Percentiles rank a stretch among this genome's conserved stretches.
Conservation (phyloP, 1,284 basidiomycete genomes). For the Apiotrichum laibachii region DNA sequence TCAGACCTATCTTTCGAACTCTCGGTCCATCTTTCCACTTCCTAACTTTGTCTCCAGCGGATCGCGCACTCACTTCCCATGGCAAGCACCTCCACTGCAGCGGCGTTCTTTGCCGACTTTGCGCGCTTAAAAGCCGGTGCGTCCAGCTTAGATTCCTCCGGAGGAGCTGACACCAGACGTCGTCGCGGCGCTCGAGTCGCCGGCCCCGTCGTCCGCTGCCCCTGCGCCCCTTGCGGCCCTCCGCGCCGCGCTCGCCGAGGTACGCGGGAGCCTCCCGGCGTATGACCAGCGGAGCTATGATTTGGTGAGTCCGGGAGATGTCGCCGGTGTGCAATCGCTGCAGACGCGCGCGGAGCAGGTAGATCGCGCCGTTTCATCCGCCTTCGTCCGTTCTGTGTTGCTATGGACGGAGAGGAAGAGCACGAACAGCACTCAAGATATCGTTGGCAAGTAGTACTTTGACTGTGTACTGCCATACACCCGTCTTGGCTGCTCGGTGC, state of each 20-base stretch:
- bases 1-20: neutral
- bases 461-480: too few species aligned
- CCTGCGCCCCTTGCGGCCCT: slow-evolving; percentile 12
- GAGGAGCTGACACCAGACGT: slow-evolving; percentile 7
- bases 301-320: slow-evolving; percentile 54
- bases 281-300: slow-evolving; percentile 73
- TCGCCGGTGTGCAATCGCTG: neutral
- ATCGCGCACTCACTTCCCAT: neutral
- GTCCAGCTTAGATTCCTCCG: neutral
- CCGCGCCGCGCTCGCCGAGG: slow-evolving; percentile 56
- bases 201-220: neutral
- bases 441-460: too few species aligned
- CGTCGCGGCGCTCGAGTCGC: neutral
- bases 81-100: slow-evolving; percentile 21
- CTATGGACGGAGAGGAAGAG: too few species aligned
- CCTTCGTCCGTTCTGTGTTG: too few species aligned
- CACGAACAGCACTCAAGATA: too few species aligned
- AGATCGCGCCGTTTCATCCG: too few species aligned
- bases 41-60: neutral
- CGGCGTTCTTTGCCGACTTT: slow-evolving; percentile 31
- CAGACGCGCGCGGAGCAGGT: too few species aligned
- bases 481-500: too few species aligned
- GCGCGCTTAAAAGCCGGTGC: slow-evolving; percentile 13
- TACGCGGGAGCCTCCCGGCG: slow-evolving; percentile 61
- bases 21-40: neutral